Evolutionary conservation across 2,329 filamentous ascomycete genomes (phyloP), one percentile per base, ranked within the genome.

Genomic region (Fusarium sp.): DNA sequence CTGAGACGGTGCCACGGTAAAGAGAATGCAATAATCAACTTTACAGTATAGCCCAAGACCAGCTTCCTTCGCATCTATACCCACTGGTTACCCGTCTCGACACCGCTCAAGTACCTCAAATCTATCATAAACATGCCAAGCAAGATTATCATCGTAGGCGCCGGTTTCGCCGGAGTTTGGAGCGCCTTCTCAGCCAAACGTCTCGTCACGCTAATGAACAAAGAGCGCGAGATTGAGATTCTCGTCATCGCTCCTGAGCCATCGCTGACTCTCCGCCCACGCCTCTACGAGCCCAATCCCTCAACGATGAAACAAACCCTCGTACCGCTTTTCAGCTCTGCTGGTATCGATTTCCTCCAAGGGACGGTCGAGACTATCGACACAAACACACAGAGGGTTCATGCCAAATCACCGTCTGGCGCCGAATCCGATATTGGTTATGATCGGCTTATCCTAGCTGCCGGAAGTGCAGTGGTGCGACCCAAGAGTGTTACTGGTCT

Each of bases 401-500:
- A 62, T 2, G 58, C 71, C 14, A 49, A 26, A 26, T 64, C 66
- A 10, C 1, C 37, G 3, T 27, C 65, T 0, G 76, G 74, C 2
- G 5, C 10, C 2, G 26, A 32, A 35, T 56, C 52, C 0, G 50
- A 6, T 7, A 15, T 70, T 6, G 3, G 4, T 13, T 83, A 81
- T 27, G 73, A 79, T 53, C 75, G 80, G 3, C 76, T 83, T 5
- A 68, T 83, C 2, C 64, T 83, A 0, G 80, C 82, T 0, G 78
- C 81, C 1, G 81, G 82, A 3, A 83, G 81, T 48, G 48, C 64
- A 5, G 65, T 83, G 4, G 46, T 75, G 0, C 74, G 69, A 7
- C 81, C 82, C 1, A 32, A 35, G 6, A 52, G 57, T 1, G 70
- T 73, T 2, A 1, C 67, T 0, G 81, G 82, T 1, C 71, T 83